phyloP scores from a whole-genome alignment of 495 filamentous ascomycete species.

The Hypomontagnella monticulosa region DNA sequence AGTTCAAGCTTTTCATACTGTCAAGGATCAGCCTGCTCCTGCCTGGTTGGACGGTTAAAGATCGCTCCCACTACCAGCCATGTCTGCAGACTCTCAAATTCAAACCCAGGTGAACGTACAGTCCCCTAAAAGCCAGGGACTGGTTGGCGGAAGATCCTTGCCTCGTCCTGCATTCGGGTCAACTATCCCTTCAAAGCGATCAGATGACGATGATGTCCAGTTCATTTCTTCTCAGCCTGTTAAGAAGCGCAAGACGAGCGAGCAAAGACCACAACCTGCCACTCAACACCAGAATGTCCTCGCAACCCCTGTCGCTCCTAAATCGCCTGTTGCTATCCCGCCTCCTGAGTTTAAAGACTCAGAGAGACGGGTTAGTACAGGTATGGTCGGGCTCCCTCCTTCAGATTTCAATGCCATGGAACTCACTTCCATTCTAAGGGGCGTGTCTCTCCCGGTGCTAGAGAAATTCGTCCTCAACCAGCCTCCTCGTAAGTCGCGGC shows the following conservation, averaged over 20 bases:
- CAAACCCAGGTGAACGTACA: constrained; percentile 5
- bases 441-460: constrained; percentile 48
- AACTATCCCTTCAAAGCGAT: constrained; percentile 31
- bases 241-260: constrained; percentile 48
- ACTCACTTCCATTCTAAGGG: constrained; percentile 35
- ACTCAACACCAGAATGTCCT: constrained; percentile 10
- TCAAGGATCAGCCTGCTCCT: not conserved
- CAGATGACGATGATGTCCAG: constrained; percentile 58
- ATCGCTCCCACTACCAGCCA: constrained; percentile 2
- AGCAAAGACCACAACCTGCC: constrained; percentile 22
- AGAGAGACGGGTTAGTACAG: constrained; percentile 48
- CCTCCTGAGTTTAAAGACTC: constrained; percentile 24
- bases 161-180: constrained; percentile 11
- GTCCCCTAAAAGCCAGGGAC: not conserved
- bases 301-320: constrained; percentile 4
- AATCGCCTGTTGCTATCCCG: constrained; percentile 1
- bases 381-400: constrained; percentile 46
- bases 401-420: constrained; percentile 39
- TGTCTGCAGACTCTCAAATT: constrained; percentile 15
- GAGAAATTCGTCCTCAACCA: constrained; percentile 42
- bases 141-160: constrained; percentile 1
- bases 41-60: not conserved
- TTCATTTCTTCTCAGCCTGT: constrained; percentile 56
- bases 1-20: constrained; percentile 1
- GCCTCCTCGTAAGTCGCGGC: constrained; percentile 37